phyloP scores from a whole-genome alignment of 2,329 filamentous ascomycete species.

The Botrytis paeoniae region DNA sequence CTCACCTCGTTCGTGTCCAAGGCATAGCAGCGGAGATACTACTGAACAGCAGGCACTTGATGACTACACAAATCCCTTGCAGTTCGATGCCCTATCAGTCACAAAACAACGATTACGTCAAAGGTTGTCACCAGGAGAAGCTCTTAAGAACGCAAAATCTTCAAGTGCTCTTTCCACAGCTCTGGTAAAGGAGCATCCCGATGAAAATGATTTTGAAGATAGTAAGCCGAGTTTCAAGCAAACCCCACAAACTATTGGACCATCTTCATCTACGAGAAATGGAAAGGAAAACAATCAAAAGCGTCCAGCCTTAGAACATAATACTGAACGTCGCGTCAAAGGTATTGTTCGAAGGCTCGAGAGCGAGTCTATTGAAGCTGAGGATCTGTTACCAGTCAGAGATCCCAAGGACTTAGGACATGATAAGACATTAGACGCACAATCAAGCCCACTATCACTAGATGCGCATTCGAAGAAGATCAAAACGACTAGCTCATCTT shows the following conservation, averaged over 20 bases:
- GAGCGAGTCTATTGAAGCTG: background rate
- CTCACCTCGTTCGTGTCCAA: background rate
- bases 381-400: background rate
- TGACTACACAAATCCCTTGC: background rate
- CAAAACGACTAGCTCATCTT: background rate
- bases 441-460: background rate
- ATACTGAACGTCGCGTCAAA: background rate
- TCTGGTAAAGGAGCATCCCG: conserved; percentile 16
- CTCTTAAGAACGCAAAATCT: conserved; percentile 12
- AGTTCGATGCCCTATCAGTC: conserved; percentile 26
- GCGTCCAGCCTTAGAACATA: background rate
- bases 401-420: background rate
- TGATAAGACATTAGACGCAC: background rate
- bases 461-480: background rate
- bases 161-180: conserved; percentile 15
- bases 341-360: conserved; percentile 6
- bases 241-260: background rate
- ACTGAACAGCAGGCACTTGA: background rate
- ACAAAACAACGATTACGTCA: conserved; percentile 27
- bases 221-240: background rate
- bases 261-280: background rate
- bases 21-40: background rate
- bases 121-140: background rate
- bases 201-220: conserved; percentile 1
- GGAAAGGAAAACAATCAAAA: conserved; percentile 3